Percentiles rank a stretch among this genome's conserved stretches.
These are phyloP conservation scores for Termitomyces heimii DNA, from an alignment of 768 basidiomycete species.

Conservation along the genomic window DNA sequence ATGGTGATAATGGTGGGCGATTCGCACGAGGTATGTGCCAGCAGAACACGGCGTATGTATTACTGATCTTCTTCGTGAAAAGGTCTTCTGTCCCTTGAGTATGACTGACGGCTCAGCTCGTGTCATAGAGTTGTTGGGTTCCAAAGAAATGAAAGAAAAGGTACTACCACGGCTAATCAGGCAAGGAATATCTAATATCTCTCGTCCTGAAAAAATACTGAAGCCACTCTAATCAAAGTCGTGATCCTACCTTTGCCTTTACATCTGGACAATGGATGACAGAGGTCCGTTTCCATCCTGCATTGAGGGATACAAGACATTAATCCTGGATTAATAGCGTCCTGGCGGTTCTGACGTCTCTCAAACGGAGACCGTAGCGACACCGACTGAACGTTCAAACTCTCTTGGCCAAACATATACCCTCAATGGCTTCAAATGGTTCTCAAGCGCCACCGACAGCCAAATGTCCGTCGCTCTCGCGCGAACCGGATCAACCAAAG, in stretches of 20 bases:
- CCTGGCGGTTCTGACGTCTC: slow-evolving; percentile 76
- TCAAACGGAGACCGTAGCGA: slow-evolving; percentile 62
- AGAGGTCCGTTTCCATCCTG: slow-evolving; percentile 38
- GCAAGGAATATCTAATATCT: slow-evolving; percentile 20
- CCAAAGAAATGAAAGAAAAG: slow-evolving; percentile 50
- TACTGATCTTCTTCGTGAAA: background rate
- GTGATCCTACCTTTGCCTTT: slow-evolving; percentile 54
- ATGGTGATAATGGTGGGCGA: slow-evolving; percentile 56
- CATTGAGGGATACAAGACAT: slow-evolving; percentile 5
- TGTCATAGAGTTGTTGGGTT: slow-evolving; percentile 64
- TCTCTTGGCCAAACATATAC: slow-evolving; percentile 46
- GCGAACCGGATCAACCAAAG: slow-evolving; percentile 50
- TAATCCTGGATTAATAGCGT: slow-evolving; percentile 29
- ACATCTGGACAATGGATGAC: slow-evolving; percentile 87
- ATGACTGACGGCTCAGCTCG: slow-evolving; percentile 80
- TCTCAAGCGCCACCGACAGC: slow-evolving; percentile 77
- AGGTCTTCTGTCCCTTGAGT: slow-evolving; percentile 69
- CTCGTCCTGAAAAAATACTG: background rate
- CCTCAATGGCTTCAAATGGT: slow-evolving; percentile 77
- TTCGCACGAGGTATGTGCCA: slow-evolving; percentile 45
- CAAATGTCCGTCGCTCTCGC: slow-evolving; percentile 69
- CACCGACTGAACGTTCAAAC: slow-evolving; percentile 24
- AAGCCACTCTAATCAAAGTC: slow-evolving; percentile 30
- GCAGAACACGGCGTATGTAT: background rate
- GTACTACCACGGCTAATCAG: slow-evolving; percentile 57